Conservation (phyloP, 768 basidiomycete species). For the Tremella fuciformis region DNA sequence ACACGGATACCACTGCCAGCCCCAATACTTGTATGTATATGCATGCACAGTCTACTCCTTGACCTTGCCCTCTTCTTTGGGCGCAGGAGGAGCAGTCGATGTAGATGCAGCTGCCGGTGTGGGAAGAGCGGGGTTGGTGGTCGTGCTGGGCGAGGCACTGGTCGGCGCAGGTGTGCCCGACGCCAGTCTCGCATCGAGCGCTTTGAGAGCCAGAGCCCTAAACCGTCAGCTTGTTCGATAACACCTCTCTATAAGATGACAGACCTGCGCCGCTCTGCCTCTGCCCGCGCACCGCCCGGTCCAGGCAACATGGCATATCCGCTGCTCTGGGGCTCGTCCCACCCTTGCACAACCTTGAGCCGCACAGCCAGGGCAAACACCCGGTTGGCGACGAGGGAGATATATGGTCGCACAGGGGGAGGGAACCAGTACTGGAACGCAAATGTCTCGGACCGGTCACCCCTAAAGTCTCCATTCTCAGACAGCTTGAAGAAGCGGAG, state of each 20-base stretch:
- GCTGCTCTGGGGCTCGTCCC: constrained; percentile 45
- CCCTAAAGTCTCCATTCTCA: constrained; percentile 63
- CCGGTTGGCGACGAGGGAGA: constrained; percentile 65
- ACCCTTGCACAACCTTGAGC: constrained; percentile 71
- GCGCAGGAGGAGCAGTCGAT: neutral
- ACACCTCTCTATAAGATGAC: constrained; percentile 23
- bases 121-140: constrained; percentile 10
- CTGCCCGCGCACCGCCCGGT: constrained; percentile 86
- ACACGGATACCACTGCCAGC: too few species aligned
- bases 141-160: too few species aligned
- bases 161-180: constrained; percentile 40
- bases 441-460: constrained; percentile 95
- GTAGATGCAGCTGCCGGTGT: constrained; percentile 9
- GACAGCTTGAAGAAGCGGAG: constrained; percentile 95
- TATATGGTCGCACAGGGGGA: constrained; percentile 76
- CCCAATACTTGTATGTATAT: too few species aligned
- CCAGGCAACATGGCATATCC: constrained; percentile 63
- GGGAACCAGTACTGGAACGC: constrained; percentile 96
- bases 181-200: constrained; percentile 88
- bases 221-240: neutral
- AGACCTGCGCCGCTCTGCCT: constrained; percentile 91
- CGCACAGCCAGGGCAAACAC: constrained; percentile 62
- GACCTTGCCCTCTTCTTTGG: neutral
- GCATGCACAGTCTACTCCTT: too few species aligned
- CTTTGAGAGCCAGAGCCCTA: constrained; percentile 93